These are phyloP conservation scores for Termitomyces sp. DNA, from an alignment of 768 basidiomycete species.

Conservation along the genomic window DNA sequence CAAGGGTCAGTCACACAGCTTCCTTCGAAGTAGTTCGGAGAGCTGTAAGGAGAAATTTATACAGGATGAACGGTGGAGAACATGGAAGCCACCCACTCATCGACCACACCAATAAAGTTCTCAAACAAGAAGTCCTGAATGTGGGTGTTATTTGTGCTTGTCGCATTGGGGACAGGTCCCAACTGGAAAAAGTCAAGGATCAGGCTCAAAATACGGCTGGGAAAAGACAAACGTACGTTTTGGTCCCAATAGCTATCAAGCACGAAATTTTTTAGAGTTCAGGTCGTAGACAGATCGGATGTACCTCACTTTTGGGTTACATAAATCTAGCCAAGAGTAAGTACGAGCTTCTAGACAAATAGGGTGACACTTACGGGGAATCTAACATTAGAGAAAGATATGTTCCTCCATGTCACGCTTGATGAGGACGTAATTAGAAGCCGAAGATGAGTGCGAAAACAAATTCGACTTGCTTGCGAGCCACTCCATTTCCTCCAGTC, in stretches of 20 bases:
- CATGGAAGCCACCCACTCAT: conserved; percentile 30
- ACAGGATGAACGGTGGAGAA: not conserved
- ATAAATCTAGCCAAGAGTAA: conserved; percentile 37
- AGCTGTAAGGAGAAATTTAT: conserved; percentile 14
- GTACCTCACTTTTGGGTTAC: conserved; percentile 52
- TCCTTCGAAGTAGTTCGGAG: conserved; percentile 46
- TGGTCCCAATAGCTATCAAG: conserved; percentile 59
- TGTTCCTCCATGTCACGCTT: conserved; percentile 57
- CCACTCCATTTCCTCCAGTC: conserved; percentile 56
- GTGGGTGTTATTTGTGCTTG: conserved; percentile 46
- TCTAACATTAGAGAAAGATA: conserved; percentile 42
- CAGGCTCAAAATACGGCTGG: conserved; percentile 7
- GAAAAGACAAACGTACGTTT: conserved; percentile 26
- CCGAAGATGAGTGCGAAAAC: not conserved
- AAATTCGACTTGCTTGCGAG: conserved; percentile 38
- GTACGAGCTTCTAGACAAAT: too few species aligned
- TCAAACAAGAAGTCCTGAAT: conserved; percentile 52
- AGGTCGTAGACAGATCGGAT: not conserved
- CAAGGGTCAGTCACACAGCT: conserved; percentile 56
- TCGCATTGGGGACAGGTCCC: conserved; percentile 39
- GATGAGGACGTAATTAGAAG: not conserved
- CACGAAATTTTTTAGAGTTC: not conserved
- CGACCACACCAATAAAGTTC: conserved; percentile 45
- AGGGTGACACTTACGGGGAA: conserved; percentile 42
- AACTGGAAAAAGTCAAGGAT: conserved; percentile 3